Percentiles rank a stretch among this genome's conserved stretches.
Conservation (phyloP, 169 alveolate genomes). For the Plasmodium berghei region DNA sequence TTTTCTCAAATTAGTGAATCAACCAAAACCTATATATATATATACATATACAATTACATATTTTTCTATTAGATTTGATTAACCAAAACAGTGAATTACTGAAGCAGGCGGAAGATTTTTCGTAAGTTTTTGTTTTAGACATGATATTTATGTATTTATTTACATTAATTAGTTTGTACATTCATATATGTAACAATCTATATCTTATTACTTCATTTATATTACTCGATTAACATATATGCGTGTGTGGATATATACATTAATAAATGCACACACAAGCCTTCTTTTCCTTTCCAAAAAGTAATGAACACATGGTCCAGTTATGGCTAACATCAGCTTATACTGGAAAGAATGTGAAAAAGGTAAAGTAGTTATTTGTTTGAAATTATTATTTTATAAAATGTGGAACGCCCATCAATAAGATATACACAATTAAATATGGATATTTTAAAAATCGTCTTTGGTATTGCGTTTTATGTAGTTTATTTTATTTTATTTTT, state of each 20-base stretch:
- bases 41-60: not conserved
- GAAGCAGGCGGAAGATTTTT: slow-evolving; percentile 34
- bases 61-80: slow-evolving; percentile 34
- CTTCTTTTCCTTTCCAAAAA: not conserved
- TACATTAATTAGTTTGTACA: not conserved
- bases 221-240: not conserved
- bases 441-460: not conserved
- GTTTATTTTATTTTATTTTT: not conserved
- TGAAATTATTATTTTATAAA: not conserved
- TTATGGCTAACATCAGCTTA: slow-evolving; percentile 66
- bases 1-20: not conserved
- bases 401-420: not conserved
- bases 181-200: not conserved
- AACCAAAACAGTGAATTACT: slow-evolving; percentile 15
- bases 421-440: not conserved
- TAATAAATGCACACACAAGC: not conserved
- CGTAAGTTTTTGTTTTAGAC: slow-evolving; percentile 9
- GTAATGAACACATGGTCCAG: slow-evolving; percentile 65
- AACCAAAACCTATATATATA: not conserved
- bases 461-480: too few relatives aligned
- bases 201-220: too few relatives aligned
- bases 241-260: slow-evolving; percentile 1
- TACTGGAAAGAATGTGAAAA: slow-evolving; percentile 73
- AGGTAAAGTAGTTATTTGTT: slow-evolving; percentile 27
- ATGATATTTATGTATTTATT: too few relatives aligned